A percentile compares a stretch with the other conserved stretches of the same genome.
These are phyloP conservation scores for Glonium stellatum DNA, from an alignment of 495 filamentous ascomycete species.

Conservation along the genomic window DNA sequence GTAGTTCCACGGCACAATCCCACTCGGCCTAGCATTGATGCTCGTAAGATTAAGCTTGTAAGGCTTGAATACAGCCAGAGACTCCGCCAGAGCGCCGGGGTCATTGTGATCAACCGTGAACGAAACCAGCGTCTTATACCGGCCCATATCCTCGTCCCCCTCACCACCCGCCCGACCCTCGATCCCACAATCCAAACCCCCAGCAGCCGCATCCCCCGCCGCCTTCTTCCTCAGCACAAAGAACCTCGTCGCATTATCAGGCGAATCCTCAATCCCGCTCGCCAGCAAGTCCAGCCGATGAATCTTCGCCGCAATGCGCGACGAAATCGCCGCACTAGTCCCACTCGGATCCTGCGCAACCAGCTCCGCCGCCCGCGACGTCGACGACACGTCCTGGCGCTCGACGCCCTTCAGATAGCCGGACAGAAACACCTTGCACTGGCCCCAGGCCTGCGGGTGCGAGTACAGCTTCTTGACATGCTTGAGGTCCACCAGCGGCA, in stretches of 20 bases:
- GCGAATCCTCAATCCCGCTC: constrained; percentile 69
- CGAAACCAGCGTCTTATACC: constrained; percentile 63
- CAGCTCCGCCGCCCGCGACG: constrained; percentile 72
- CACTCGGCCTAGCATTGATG: constrained; percentile 79
- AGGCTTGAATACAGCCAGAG: constrained; percentile 67
- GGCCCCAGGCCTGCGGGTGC: constrained; percentile 91
- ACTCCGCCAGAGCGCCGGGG: constrained; percentile 75
- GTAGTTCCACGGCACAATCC: constrained; percentile 75
- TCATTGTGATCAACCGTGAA: constrained; percentile 74
- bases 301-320: constrained; percentile 59
- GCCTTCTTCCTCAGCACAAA: constrained; percentile 61
- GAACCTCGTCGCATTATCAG: constrained; percentile 84
- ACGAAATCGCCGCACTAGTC: constrained; percentile 68
- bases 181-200: constrained; percentile 33
- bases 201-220: background rate
- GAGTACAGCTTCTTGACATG: constrained; percentile 60
- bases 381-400: constrained; percentile 78
- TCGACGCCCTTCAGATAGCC: constrained; percentile 61
- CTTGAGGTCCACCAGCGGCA: constrained; percentile 37
- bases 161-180: constrained; percentile 31
- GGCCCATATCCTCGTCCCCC: constrained; percentile 18
- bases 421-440: constrained; percentile 72
- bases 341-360: constrained; percentile 55
- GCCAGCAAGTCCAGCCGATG: constrained; percentile 63
- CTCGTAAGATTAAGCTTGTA: constrained; percentile 76